A percentile compares a stretch with the other conserved stretches of the same genome.
Evolutionary conservation across 2,329 filamentous ascomycete species (phyloP).

Genomic region (Lasiodiplodia hormozganensis): DNA sequence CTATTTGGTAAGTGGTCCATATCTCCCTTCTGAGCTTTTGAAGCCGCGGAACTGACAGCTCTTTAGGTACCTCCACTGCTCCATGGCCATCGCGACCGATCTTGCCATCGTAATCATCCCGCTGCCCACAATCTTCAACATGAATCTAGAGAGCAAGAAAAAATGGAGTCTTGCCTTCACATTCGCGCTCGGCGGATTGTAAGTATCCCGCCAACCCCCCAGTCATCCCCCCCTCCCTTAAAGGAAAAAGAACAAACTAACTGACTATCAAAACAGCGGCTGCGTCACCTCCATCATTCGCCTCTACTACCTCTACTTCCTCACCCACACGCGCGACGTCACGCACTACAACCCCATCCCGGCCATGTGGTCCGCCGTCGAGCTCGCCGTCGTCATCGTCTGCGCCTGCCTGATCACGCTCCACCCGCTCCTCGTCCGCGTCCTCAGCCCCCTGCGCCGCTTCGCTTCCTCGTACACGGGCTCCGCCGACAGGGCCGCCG

Average conservation of each 20-base stretch:
- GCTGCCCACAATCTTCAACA: slow-evolving; percentile 32
- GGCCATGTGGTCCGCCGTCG: slow-evolving; percentile 39
- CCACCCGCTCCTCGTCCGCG: slow-evolving; percentile 37
- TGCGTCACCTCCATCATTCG: slow-evolving; percentile 35
- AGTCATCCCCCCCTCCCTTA: not conserved
- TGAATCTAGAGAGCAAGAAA: slow-evolving; percentile 36
- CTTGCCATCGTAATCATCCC: slow-evolving; percentile 22
- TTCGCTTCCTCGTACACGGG: not conserved
- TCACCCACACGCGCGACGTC: slow-evolving; percentile 36
- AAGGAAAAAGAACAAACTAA: not conserved
- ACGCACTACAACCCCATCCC: slow-evolving; percentile 41
- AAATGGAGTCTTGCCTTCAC: slow-evolving; percentile 40
- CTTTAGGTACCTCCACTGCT: slow-evolving; percentile 17
- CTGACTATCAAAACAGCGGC: slow-evolving; percentile 31
- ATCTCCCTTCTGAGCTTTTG: rapidly evolving
- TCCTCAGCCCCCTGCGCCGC: not conserved
- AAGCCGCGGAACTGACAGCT: not conserved
- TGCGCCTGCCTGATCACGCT: slow-evolving; percentile 41
- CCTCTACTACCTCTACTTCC: slow-evolving; percentile 35
- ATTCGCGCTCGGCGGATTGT: slow-evolving; percentile 44
- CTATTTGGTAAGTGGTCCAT: slow-evolving; percentile 7
- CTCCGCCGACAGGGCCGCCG: not conserved
- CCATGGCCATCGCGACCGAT: slow-evolving; percentile 24
- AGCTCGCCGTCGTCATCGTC: slow-evolving; percentile 42
- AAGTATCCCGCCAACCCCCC: slow-evolving; percentile 21